Base-by-base conservation (phyloP, 768 basidiomycete species). In the Pleurotus citrinopileatus region DNA sequence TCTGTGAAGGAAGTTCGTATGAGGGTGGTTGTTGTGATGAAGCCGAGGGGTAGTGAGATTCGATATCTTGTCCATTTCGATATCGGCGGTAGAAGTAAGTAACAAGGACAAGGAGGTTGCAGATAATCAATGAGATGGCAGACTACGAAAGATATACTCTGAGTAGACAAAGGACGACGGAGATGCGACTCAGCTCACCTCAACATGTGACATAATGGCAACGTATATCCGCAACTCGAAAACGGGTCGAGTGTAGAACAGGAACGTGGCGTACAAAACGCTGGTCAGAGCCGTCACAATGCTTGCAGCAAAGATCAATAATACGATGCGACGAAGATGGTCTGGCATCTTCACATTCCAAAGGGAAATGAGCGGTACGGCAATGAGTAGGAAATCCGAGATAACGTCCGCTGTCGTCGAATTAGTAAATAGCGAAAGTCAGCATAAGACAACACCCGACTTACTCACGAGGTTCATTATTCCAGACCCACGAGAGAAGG, bases 391-490 rank as follows among this genome's bases (percentile, higher is more conserved):
- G 32, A 42, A n/a, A 23, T 56, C 55, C 26, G 51, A 19, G 20
- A 53, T 17, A 23, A 56, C n/a, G 40, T 56, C 55, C n/a, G 43
- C 55, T 56, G 36, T n/a, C n/a, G n/a, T n/a, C n/a, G n/a, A n/a
- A n/a, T n/a, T n/a, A n/a, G n/a, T n/a, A n/a, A n/a, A n/a, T n/a
- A n/a, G n/a, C n/a, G n/a, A n/a, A n/a, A n/a, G 43, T 26, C 17
- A 44, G 20, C 10, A 27, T 10, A 34, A 34, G 3, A n/a, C 10
- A 44, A 27, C 19, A 25, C n/a, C 6, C 4, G 20, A 44, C 43
- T 44, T 22, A 44, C 43, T 44, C 8, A 27, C 43, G 20, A 44
- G 43, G 25, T 44, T 44, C 9, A 44, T 5, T 4, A 44, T 27
- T 26, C 43, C 43, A 2, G 43, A 44, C 8, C 9, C 10, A 10